Percentiles rank a stretch among this genome's conserved stretches.
Evolutionary conservation across 345 rosid genomes (phyloP).

Genomic region (Citrus maxima): DNA sequence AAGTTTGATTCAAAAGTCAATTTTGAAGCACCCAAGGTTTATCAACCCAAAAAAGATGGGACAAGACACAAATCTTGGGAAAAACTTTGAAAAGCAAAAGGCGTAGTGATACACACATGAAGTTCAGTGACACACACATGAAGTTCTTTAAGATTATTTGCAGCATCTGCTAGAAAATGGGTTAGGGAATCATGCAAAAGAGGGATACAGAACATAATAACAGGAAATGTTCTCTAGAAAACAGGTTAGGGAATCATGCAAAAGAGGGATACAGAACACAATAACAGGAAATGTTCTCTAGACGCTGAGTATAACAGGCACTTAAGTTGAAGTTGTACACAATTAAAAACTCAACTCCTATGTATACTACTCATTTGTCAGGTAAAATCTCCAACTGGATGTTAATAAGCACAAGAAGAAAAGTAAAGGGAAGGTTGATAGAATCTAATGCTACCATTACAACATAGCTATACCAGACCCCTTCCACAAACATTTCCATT

Average conservation of each 20-base stretch:
- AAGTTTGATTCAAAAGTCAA: not conserved
- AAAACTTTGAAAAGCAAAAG: not conserved
- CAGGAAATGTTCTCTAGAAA: not conserved
- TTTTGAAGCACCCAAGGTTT: not conserved
- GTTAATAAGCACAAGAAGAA: not conserved
- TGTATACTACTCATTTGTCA: not conserved
- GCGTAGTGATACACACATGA: not conserved
- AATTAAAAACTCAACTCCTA: not conserved
- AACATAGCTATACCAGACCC: not conserved
- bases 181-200: not conserved
- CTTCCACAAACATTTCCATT: not conserved
- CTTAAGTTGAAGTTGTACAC: not conserved
- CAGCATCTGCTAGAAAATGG: not conserved
- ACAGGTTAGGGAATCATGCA: not conserved
- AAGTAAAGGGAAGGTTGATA: not conserved
- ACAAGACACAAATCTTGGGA: not conserved
- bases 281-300: not conserved
- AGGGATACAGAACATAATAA: not conserved
- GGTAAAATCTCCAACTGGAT: not conserved
- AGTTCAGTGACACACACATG: not conserved
- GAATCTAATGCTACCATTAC: not conserved
- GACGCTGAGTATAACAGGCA: not conserved
- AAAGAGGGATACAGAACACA: not conserved
- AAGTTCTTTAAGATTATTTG: not conserved
- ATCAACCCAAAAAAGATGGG: not conserved